Conservation (phyloP, 768 basidiomycete species). For the Mycena filopes region DNA sequence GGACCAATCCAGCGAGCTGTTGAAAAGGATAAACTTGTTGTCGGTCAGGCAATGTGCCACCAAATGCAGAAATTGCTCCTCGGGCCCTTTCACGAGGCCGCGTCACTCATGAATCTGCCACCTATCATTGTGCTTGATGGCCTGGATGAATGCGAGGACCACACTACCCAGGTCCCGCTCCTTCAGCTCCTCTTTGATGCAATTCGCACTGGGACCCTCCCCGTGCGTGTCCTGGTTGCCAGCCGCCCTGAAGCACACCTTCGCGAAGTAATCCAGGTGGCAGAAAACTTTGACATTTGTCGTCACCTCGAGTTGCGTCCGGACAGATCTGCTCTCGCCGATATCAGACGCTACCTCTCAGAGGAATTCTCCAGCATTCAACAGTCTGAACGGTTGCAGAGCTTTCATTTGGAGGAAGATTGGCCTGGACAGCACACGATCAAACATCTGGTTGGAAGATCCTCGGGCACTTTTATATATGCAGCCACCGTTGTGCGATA, state of each 20-base stretch:
- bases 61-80: too few species aligned
- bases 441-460: neutral
- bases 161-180: neutral
- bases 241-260: slow-evolving; percentile 12
- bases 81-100: too few species aligned
- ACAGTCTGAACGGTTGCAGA: neutral
- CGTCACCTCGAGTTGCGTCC: neutral
- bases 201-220: neutral
- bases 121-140: neutral
- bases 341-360: neutral
- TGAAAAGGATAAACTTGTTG: too few species aligned
- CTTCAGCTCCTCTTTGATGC: neutral
- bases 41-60: too few species aligned
- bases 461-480: slow-evolving; percentile 14
- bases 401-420: neutral
- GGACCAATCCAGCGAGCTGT: too few species aligned
- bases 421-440: neutral
- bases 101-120: too few species aligned
- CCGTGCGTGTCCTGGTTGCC: neutral
- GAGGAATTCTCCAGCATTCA: slow-evolving; percentile 10
- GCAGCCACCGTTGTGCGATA: slow-evolving; percentile 9
- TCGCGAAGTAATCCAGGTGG: neutral
- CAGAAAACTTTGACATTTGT: neutral
- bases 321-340: slow-evolving; percentile 1
- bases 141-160: neutral